Percentiles rank a stretch among this genome's conserved stretches.
Conservation (phyloP, 164 flowering plant species). For the Stephania yunnanensis region DNA sequence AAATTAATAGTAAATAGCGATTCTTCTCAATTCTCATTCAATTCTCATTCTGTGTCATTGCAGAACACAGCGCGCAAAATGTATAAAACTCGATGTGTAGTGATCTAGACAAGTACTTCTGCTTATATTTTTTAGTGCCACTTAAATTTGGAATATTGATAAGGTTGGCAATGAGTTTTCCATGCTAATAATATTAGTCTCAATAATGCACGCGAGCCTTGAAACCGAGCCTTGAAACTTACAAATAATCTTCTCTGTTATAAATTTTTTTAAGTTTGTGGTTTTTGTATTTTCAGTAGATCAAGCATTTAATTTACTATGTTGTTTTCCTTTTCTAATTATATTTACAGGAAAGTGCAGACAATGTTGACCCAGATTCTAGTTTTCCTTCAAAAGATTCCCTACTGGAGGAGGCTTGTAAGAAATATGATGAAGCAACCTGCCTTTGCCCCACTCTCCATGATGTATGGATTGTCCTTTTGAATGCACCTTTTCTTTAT, state of each 20-base stretch:
- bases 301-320: constrained; percentile 2
- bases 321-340: constrained; percentile 19
- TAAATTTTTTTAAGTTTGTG: not conserved
- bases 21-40: not conserved
- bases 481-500: not conserved
- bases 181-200: not conserved
- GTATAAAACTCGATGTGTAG: too few relatives aligned
- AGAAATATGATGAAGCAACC: constrained; percentile 92
- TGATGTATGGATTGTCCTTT: constrained; percentile 56
- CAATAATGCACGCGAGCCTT: not conserved
- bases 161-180: not conserved
- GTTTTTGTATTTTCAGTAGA: not conserved
- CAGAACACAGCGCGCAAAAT: too few relatives aligned
- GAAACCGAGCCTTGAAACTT: not conserved
- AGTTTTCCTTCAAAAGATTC: constrained; percentile 90
- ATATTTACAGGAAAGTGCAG: constrained; percentile 92
- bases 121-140: not conserved
- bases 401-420: constrained; percentile 98
- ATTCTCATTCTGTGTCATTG: not conserved
- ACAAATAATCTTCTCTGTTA: not conserved
- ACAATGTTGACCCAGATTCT: constrained; percentile 85
- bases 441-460: constrained; percentile 89
- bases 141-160: not conserved
- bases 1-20: not conserved
- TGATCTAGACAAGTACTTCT: not conserved